Base-by-base conservation (phyloP, 306 rosid genomes). In the Astragalus glycyphyllos region DNA sequence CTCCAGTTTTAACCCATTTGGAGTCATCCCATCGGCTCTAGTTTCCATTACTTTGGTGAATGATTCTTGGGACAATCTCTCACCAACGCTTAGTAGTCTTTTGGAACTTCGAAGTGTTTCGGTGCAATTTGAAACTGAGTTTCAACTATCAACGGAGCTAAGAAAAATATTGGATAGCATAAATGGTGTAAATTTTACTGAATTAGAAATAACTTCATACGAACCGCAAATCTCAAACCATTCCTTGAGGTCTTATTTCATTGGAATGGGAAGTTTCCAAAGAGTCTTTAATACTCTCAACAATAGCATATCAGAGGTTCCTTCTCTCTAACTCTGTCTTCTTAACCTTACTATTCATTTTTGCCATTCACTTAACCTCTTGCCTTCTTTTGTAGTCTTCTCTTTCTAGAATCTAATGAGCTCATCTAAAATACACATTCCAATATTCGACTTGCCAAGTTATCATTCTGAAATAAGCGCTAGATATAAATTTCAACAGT, bases 261-360 rank as follows among this genome's bases (percentile, higher is more conserved):
- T 79, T 20, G 72, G 35, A 67, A 51, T 73, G 14, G 79, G 83
- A 44, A 40, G 64, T 6, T 59, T 0, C 29, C 5, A 11, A 0
- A 9, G 10, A 13, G 38, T 35, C 69, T 4, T 51, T 12, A 2
- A 73, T 48, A 20, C 34, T 68, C 59, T 79, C 8, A 9, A 20
- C 50, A n/a, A 51, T 7, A 73, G n/a, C 20, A 79, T 51, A 3
- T 5, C 64, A 5, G 11, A 79, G 83, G 83, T 79, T 57, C 44
- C 8, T 37, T 57, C 61, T 26, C 13, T 29, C n/a, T n/a, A n/a
- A n/a, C n/a, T n/a, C n/a, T n/a, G n/a, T n/a, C n/a, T n/a, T n/a
- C n/a, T 32, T 16, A 0, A 17, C 3, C 0, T 29, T 4, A 41
- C 15, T 9, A 13, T 59, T 23, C 29, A 20, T 8, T 9, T 17